Conservation (phyloP, 495 filamentous ascomycete genomes). For the Thermothielavioides terrestris region DNA sequence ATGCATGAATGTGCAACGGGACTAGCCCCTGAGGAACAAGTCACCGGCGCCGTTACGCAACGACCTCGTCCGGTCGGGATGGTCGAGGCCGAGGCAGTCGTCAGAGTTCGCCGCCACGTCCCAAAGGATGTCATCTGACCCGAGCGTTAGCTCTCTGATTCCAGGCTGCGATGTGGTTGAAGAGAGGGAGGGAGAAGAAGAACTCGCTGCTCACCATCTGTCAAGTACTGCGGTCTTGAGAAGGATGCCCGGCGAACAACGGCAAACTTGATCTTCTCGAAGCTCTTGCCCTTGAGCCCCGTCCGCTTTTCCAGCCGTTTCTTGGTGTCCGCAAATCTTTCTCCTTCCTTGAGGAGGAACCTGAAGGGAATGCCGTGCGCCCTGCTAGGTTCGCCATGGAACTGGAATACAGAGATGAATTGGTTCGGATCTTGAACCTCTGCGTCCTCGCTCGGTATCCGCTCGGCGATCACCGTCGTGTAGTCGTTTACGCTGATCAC, state of each 20-base stretch:
- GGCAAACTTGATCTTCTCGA: constrained; percentile 97
- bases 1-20: background rate
- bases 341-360: constrained; percentile 82
- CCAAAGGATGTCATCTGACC: constrained; percentile 70
- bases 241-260: constrained; percentile 60
- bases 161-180: background rate
- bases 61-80: constrained; percentile 61
- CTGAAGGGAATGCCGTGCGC: constrained; percentile 76
- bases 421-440: constrained; percentile 47
- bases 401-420: constrained; percentile 77
- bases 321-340: constrained; percentile 84
- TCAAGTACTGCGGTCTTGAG: constrained; percentile 70
- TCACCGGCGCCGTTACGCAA: constrained; percentile 46
- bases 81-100: constrained; percentile 82
- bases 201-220: constrained; percentile 72
- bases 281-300: constrained; percentile 92
- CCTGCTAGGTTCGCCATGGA: constrained; percentile 75
- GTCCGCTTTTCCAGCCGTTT: constrained; percentile 81
- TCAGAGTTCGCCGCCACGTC: constrained; percentile 60
- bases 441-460: constrained; percentile 69
- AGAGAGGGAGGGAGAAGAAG: too few relatives aligned
- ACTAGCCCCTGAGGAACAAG: constrained; percentile 46
- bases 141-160: background rate
- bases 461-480: constrained; percentile 68
- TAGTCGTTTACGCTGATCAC: constrained; percentile 79